phyloP scores from a whole-genome alignment of 2,329 filamentous ascomycete genomes.

The Colletotrichum eremochloae region DNA sequence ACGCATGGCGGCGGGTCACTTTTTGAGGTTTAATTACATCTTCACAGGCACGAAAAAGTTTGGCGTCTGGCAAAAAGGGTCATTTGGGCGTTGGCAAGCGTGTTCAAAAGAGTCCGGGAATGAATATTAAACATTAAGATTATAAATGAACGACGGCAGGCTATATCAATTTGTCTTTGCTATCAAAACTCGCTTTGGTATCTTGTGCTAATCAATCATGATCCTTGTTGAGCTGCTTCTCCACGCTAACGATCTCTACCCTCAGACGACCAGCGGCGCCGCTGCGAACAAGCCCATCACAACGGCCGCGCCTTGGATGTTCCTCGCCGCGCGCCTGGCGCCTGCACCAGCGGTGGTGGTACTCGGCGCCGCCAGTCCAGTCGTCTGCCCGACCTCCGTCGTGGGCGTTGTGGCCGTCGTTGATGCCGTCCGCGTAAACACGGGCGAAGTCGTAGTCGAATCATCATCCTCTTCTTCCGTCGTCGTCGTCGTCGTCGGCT shows the following conservation, averaged over 20 bases:
- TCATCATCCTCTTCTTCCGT: not conserved
- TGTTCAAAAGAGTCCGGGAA: not conserved
- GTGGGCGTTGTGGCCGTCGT: not conserved
- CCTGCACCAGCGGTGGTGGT: not conserved
- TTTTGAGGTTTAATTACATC: not conserved
- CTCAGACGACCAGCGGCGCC: conserved; percentile 12
- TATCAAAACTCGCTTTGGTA: not conserved
- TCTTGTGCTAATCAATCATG: not conserved
- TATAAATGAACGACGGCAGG: not conserved
- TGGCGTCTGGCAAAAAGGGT: not conserved
- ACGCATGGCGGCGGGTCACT: conserved; percentile 14
- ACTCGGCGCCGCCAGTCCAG: not conserved
- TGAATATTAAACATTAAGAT: not conserved
- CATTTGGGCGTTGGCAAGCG: not conserved
- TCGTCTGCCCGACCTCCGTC: not conserved
- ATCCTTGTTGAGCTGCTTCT: not conserved
- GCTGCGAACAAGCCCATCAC: conserved; percentile 19
- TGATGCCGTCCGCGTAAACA: conserved; percentile 22
- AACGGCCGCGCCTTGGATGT: not conserved
- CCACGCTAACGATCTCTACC: too few species aligned
- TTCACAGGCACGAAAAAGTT: conserved; percentile 9
- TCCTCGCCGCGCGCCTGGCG: not conserved
- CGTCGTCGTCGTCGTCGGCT: not conserved
- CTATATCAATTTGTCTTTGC: not conserved
- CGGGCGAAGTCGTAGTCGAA: conserved; percentile 24